phyloP scores from a whole-genome alignment of 176 grass and related monocot species.

The Eremochloa ophiuroides region DNA sequence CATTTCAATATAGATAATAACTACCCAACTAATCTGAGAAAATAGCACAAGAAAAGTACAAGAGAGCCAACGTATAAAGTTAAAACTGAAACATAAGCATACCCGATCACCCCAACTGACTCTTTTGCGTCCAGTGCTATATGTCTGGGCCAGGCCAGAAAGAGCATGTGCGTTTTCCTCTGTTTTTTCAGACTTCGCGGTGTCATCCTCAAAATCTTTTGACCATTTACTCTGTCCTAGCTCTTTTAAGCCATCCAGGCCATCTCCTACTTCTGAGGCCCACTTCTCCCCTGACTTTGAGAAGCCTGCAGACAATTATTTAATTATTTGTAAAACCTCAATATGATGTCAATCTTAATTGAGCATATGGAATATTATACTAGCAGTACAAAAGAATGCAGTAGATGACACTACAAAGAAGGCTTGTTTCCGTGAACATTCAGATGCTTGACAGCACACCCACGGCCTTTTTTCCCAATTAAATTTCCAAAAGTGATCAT shows the following conservation, averaged over 20 bases:
- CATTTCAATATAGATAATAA: constrained; percentile 10
- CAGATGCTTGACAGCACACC: neutral
- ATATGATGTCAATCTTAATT: neutral
- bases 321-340: neutral
- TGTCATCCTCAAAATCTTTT: constrained; percentile 78
- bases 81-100: constrained; percentile 26
- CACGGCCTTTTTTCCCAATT: neutral
- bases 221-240: constrained; percentile 93
- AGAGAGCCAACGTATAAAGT: neutral
- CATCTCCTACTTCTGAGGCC: constrained; percentile 61
- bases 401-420: neutral
- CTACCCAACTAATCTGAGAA: neutral
- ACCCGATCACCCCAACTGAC: constrained; percentile 96
- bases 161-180: constrained; percentile 47
- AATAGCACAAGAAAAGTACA: constrained; percentile 6
- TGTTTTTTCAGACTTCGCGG: constrained; percentile 32
- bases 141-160: constrained; percentile 60
- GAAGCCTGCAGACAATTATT: constrained; percentile 19
- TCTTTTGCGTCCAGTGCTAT: constrained; percentile 51
- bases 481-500: neutral
- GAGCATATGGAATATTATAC: neutral
- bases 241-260: constrained; percentile 52
- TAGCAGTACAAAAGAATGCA: neutral
- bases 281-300: constrained; percentile 53
- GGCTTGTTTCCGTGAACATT: neutral